These are phyloP conservation scores for Myrica gale DNA, from an alignment of 306 rosid species.

Conservation along the genomic window DNA sequence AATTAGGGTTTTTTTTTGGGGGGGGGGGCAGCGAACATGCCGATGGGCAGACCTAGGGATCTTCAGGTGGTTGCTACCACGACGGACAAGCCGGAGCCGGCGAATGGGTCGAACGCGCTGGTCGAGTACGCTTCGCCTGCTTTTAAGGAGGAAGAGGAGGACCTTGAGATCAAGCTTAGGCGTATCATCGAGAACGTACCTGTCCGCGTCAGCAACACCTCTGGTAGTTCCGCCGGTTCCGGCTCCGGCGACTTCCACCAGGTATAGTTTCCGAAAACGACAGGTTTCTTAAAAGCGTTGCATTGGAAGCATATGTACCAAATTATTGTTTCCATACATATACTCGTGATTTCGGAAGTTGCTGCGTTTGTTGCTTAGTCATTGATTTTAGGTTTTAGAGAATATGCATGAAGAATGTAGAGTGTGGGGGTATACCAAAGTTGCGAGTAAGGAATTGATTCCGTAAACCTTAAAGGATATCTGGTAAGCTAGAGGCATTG, in stretches of 20 bases:
- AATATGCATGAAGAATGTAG: neutral
- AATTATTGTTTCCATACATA: neutral
- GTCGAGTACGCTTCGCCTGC: conserved; percentile 69
- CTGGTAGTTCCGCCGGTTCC: conserved; percentile 94
- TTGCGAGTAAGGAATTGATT: neutral
- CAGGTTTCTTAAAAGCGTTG: neutral
- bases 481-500: neutral
- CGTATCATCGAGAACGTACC: conserved; percentile 88
- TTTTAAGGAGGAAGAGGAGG: conserved; percentile 86
- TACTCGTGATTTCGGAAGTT: neutral
- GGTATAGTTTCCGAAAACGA: conserved; percentile 37
- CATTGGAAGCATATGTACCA: neutral
- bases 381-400: neutral
- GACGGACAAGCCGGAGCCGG: conserved; percentile 40
- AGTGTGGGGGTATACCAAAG: neutral
- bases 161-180: conserved; percentile 88
- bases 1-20: conserved; percentile 43
- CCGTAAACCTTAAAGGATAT: neutral
- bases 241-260: conserved; percentile 98
- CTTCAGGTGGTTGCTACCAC: conserved; percentile 47
- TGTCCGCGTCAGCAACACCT: conserved; percentile 92
- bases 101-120: conserved; percentile 55
- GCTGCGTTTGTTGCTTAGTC: neutral
- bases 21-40: conserved; percentile 36
- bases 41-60: conserved; percentile 57